Base-by-base conservation (phyloP, 148 eudicot genomes). In the Euryodendron excelsum region DNA sequence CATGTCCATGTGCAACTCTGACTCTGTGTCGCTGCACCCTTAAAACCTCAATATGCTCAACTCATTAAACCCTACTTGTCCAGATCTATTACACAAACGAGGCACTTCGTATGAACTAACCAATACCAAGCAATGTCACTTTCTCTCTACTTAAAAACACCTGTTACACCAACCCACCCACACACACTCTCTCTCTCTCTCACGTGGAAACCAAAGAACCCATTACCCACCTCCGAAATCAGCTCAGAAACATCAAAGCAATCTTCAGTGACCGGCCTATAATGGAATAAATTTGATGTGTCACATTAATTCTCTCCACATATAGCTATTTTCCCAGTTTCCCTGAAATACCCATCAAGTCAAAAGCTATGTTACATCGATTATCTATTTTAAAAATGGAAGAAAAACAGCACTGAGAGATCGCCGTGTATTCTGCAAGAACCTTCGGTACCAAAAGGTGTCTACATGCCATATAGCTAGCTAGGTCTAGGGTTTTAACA, bases 281-380 rank as follows among this genome's bases (percentile, higher is more conserved):
- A 76, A 64, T 76, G 71, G 71, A 64, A 82, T 69, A 34, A 44
- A 20, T 52, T 59, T 71, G 66, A 71, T 47, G 45, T 13, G 61
- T 78, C 21, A 55, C 75, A 64, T 73, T 74, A 52, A 73, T 55
- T 55, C 66, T 34, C 45, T 41, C 63, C 50, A 62, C 23, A 71
- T 58, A 4, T 80, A 14, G 47, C 31, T 5, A 39, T 30, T 62
- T 69, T 59, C 64, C 5, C 31, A 17, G 60, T 76, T 56, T 71
- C 79, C 61, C 79, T 59, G 71, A 7, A 58, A 20, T 28, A 47
- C 71, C 45, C 83, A 41, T 75, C 60, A 81, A 75, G 79, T 75
- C 67, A 76, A 87, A 82, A 72, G 80, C 79, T 80, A 85, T 76
- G 86, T 85, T 85, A 80, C 86, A 72, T 84, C 78, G 64, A 79